Evolutionary conservation across 495 filamentous ascomycete genomes (phyloP).

Genomic region (Aspergillus wentii): DNA sequence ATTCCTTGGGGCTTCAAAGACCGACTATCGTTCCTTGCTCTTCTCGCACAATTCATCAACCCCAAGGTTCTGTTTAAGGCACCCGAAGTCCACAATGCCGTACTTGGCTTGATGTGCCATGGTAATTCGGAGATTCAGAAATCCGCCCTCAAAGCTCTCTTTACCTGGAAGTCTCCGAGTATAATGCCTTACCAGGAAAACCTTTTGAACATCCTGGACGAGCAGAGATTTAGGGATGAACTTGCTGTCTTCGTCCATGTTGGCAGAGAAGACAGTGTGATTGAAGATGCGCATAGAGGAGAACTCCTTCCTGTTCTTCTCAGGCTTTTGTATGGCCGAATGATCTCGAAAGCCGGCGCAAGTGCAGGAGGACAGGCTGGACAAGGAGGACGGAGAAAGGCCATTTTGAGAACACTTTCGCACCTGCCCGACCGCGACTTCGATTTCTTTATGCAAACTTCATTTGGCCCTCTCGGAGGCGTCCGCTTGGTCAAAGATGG

Average conservation of each 20-base stretch:
- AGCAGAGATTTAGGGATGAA: constrained; percentile 87
- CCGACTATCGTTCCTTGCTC: constrained; percentile 69
- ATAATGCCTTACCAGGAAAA: constrained; percentile 81
- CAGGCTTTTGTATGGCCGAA: constrained; percentile 81
- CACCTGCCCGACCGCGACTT: constrained; percentile 61
- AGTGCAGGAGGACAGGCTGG: constrained; percentile 41
- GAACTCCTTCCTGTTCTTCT: constrained; percentile 81
- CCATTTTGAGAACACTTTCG: constrained; percentile 57
- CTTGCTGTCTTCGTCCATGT: constrained; percentile 77
- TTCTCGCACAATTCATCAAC: constrained; percentile 85
- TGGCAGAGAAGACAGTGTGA: constrained; percentile 61
- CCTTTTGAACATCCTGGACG: constrained; percentile 83
- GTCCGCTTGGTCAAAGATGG: constrained; percentile 51
- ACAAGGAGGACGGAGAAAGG: constrained; percentile 62
- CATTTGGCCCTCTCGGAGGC: constrained; percentile 63
- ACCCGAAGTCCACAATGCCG: constrained; percentile 65
- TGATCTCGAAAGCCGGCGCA: constrained; percentile 74
- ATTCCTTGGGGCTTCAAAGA: constrained; percentile 61
- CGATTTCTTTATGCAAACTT: constrained; percentile 74
- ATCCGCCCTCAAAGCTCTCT: constrained; percentile 73
- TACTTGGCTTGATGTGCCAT: constrained; percentile 71
- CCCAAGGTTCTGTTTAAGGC: constrained; percentile 77
- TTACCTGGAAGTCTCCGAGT: constrained; percentile 78
- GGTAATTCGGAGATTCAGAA: constrained; percentile 89
- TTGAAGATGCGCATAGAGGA: constrained; percentile 65